phyloP scores from a whole-genome alignment of 192 early-diverging fungal genomes.

The Mortierella hygrophila region DNA sequence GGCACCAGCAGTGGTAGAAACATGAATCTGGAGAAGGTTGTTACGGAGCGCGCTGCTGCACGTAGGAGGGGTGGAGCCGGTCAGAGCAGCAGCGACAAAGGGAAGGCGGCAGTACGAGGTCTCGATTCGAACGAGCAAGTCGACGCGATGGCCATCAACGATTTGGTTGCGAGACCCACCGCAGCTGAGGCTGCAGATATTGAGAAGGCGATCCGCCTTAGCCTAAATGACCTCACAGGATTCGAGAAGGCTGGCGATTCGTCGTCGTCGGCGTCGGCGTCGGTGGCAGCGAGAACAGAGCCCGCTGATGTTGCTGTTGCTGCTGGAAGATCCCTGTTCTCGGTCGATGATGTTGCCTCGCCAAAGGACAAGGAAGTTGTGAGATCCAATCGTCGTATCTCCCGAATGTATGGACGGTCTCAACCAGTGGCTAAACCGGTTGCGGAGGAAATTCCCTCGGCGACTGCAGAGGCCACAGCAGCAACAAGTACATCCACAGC shows the following conservation, averaged over 20 bases:
- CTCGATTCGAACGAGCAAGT: neutral
- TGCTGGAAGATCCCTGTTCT: neutral
- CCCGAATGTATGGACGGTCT: conserved; percentile 6
- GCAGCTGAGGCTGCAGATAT: conserved; percentile 1
- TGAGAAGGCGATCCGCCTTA: conserved; percentile 13
- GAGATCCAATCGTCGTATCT: conserved; percentile 7
- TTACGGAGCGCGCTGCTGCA: conserved; percentile 4
- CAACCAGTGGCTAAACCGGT: neutral
- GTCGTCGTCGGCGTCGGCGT: neutral
- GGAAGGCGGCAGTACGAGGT: conserved; percentile 3
- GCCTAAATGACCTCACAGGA: neutral
- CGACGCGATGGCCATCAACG: neutral
- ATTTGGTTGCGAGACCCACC: neutral
- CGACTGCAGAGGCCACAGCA: neutral
- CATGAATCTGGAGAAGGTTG: neutral
- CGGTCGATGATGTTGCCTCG: neutral
- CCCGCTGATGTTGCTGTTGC: neutral
- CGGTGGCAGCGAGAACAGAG: neutral
- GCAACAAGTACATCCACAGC: neutral
- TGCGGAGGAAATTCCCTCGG: neutral
- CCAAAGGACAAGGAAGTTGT: neutral
- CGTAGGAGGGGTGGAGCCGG: conserved; percentile 18
- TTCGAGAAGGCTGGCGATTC: neutral
- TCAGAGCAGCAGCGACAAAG: conserved; percentile 14
- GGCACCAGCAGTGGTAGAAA: neutral